Percentiles rank a stretch among this genome's conserved stretches.
Evolutionary conservation across 192 early-diverging fungal genomes (phyloP).

Genomic region (Coemansia umbellata): DNA sequence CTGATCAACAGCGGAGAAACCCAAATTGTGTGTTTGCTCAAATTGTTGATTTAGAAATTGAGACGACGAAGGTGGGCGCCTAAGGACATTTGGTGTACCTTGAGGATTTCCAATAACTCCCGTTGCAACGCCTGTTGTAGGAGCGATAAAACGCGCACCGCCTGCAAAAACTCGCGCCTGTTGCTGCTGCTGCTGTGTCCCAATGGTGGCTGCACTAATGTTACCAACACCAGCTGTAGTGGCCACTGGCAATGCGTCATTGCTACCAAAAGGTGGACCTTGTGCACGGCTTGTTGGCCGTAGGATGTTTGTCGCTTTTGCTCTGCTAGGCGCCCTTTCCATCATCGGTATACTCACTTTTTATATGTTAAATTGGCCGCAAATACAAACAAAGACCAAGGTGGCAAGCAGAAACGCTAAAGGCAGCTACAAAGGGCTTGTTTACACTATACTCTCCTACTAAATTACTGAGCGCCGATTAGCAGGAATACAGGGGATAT

Average conservation of each 20-base stretch:
- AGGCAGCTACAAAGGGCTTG: too few relatives aligned
- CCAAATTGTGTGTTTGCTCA: conserved; percentile 8
- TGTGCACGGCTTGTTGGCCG: conserved; percentile 46
- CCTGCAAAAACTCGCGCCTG: conserved; percentile 13
- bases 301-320: conserved; percentile 48
- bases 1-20: conserved; percentile 6
- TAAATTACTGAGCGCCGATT: too few relatives aligned
- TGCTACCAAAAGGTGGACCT: conserved; percentile 7
- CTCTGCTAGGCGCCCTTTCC: conserved; percentile 47
- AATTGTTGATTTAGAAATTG: conserved; percentile 22
- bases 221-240: neutral
- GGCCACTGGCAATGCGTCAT: conserved; percentile 5
- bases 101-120: conserved; percentile 12
- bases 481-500: too few relatives aligned
- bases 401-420: too few relatives aligned
- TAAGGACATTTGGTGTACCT: conserved; percentile 8
- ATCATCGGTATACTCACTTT: too few relatives aligned
- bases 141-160: conserved; percentile 32
- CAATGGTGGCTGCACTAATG: too few relatives aligned
- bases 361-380: neutral
- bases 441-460: too few relatives aligned
- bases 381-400: conserved; percentile 1
- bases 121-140: conserved; percentile 11
- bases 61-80: conserved; percentile 37
- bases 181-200: conserved; percentile 3